A percentile compares a stretch with the other conserved stretches of the same genome.
Conservation (phyloP, 805 yeast species). For the Kodamaea kakaduensis region DNA sequence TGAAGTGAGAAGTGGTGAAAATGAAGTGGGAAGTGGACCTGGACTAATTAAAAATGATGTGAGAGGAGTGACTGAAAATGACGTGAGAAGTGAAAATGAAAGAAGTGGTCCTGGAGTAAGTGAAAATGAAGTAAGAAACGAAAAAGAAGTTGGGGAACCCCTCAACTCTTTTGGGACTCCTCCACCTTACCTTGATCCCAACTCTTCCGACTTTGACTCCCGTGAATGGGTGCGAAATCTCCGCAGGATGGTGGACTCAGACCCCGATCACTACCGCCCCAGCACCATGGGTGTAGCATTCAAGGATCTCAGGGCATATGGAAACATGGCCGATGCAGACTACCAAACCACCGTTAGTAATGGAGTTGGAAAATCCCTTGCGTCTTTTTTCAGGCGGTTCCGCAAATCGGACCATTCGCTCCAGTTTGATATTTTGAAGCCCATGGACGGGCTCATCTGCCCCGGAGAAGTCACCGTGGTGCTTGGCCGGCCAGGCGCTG, state of each 20-base stretch:
- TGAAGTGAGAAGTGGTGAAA: too few relatives aligned
- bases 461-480: constrained; percentile 70
- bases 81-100: too few relatives aligned
- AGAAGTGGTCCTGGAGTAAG: too few relatives aligned
- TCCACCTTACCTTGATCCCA: constrained; percentile 14
- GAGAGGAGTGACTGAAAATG: too few relatives aligned
- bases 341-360: constrained; percentile 14
- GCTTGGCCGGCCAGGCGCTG: constrained; percentile 81
- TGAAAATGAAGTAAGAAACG: too few relatives aligned
- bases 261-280: constrained; percentile 14
- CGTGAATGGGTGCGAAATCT: constrained; percentile 13
- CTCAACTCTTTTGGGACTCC: too few relatives aligned
- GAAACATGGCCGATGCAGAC: constrained; percentile 13
- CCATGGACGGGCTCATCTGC: constrained; percentile 59
- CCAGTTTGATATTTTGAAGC: constrained; percentile 51
- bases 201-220: constrained; percentile 11
- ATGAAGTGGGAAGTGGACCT: too few relatives aligned
- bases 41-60: too few relatives aligned
- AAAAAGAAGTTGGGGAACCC: too few relatives aligned
- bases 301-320: constrained; percentile 13
- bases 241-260: constrained; percentile 10
- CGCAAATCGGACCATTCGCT: constrained; percentile 11
- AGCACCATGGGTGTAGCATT: constrained; percentile 14
- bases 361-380: constrained; percentile 8
- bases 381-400: constrained; percentile 5